Conservation (phyloP, 768 basidiomycete genomes). For the Boletus fagicola region DNA sequence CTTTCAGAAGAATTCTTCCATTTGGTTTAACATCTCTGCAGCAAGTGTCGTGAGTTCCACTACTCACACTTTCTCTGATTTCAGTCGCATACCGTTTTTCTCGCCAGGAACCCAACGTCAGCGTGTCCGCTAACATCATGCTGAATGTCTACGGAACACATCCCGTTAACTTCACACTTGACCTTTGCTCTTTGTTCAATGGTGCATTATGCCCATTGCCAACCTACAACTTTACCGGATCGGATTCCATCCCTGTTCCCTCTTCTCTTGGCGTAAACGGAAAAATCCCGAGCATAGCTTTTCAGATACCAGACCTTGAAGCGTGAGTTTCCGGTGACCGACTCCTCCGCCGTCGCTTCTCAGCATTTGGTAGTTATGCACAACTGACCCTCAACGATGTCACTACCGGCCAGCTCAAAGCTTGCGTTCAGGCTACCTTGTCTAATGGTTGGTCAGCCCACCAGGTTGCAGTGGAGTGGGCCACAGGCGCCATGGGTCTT, state of each 20-base stretch:
- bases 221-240: constrained; percentile 85
- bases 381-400: constrained; percentile 73
- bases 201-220: constrained; percentile 84
- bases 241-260: constrained; percentile 66
- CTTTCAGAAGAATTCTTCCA: constrained; percentile 65
- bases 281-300: constrained; percentile 77
- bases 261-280: constrained; percentile 52
- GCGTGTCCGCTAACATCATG: constrained; percentile 77
- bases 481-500: constrained; percentile 63
- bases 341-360: background rate
- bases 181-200: constrained; percentile 75
- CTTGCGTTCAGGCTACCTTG: constrained; percentile 89
- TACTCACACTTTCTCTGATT: background rate
- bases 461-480: constrained; percentile 75
- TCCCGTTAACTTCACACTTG: constrained; percentile 78
- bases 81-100: constrained; percentile 15
- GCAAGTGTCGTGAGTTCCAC: constrained; percentile 71
- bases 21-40: constrained; percentile 83
- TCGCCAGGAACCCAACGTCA: constrained; percentile 65
- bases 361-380: constrained; percentile 44
- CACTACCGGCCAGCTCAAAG: constrained; percentile 68
- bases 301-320: constrained; percentile 86
- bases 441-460: constrained; percentile 87
- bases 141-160: constrained; percentile 87
- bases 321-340: constrained; percentile 37